phyloP scores from a whole-genome alignment of 2,329 filamentous ascomycete genomes.

The Trichoderma cornu-damae region DNA sequence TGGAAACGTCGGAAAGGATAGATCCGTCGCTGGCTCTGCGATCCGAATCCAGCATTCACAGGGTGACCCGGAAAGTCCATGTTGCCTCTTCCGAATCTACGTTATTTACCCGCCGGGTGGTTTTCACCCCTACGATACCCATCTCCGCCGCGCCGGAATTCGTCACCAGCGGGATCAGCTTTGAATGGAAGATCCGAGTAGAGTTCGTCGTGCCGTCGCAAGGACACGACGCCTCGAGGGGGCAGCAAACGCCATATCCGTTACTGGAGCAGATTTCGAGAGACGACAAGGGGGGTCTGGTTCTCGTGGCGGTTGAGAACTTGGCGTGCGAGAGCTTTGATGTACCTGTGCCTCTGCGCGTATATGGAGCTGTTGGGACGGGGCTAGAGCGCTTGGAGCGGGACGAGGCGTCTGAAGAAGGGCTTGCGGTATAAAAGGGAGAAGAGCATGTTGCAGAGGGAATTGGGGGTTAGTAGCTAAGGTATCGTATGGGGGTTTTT shows the following conservation, averaged over 20 bases:
- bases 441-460: background rate
- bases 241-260: conserved; percentile 32
- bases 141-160: conserved; percentile 83
- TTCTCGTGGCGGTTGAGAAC: conserved; percentile 72
- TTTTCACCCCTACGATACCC: conserved; percentile 81
- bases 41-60: conserved; percentile 77
- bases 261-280: conserved; percentile 74
- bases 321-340: conserved; percentile 86
- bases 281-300: conserved; percentile 69
- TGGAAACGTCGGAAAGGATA: conserved; percentile 84
- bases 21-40: conserved; percentile 75
- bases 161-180: conserved; percentile 77
- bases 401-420: conserved; percentile 49
- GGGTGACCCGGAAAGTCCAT: conserved; percentile 79
- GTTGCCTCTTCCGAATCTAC: conserved; percentile 75
- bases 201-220: conserved; percentile 82
- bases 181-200: conserved; percentile 84
- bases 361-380: conserved; percentile 63
- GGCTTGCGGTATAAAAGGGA: conserved; percentile 34
- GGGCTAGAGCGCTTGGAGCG: conserved; percentile 53
- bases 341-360: conserved; percentile 74
- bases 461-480: background rate
- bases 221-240: conserved; percentile 24
- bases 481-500: background rate
- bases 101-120: conserved; percentile 70